Conservation (phyloP, 768 basidiomycete species). For the Cyathus striatus region DNA sequence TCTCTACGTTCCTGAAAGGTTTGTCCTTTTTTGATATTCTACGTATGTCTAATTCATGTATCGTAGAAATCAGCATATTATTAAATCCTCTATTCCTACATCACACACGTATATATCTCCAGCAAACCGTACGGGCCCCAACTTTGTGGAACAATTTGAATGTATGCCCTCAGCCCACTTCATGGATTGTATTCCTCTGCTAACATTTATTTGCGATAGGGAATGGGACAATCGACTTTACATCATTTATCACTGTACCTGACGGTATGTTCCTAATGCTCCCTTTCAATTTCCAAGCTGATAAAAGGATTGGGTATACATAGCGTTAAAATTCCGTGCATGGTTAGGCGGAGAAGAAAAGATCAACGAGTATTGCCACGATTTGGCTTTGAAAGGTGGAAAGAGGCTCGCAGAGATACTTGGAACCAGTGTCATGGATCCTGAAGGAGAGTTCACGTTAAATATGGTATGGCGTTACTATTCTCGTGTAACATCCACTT, state of each 20-base stretch:
- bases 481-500: neutral
- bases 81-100: constrained; percentile 58
- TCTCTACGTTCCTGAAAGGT: constrained; percentile 68
- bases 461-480: constrained; percentile 57
- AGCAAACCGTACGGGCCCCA: constrained; percentile 20
- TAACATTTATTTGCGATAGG: constrained; percentile 23
- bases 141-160: constrained; percentile 40
- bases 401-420: constrained; percentile 56
- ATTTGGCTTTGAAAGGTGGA: constrained; percentile 66
- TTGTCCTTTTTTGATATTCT: constrained; percentile 3
- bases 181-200: neutral
- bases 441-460: constrained; percentile 55
- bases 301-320: neutral
- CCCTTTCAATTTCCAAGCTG: neutral
- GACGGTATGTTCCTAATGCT: constrained; percentile 28
- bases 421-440: constrained; percentile 63
- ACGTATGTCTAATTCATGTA: neutral
- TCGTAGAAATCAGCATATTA: constrained; percentile 56
- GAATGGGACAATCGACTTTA: constrained; percentile 51
- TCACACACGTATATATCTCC: constrained; percentile 44
- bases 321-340: constrained; percentile 73
- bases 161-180: constrained; percentile 29
- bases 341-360: constrained; percentile 78
- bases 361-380: constrained; percentile 72
- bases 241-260: constrained; percentile 43